A percentile compares a stretch with the other conserved stretches of the same genome.
These are phyloP conservation scores for Nemania sp. DNA, from an alignment of 2,329 filamentous ascomycete species.

Conservation along the genomic window DNA sequence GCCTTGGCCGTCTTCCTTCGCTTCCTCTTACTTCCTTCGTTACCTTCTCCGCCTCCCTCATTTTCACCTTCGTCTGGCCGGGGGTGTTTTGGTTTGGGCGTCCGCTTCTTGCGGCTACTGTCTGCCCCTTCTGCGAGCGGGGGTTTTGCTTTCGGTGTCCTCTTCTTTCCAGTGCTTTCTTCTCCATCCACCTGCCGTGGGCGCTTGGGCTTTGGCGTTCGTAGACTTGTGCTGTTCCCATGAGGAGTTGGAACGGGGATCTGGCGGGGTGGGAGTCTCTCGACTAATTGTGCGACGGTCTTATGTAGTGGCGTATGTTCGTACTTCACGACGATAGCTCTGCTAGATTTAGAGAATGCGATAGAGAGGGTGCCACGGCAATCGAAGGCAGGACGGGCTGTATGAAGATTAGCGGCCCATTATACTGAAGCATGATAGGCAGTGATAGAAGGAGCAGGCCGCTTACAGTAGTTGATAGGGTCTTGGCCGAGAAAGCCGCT, in stretches of 20 bases:
- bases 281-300: conserved; percentile 55
- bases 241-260: conserved; percentile 34
- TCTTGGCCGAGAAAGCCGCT: conserved; percentile 52
- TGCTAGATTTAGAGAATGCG: conserved; percentile 51
- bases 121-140: conserved; percentile 31
- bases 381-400: conserved; percentile 62
- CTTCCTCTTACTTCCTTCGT: conserved; percentile 34
- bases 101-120: conserved; percentile 29
- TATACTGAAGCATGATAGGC: neutral
- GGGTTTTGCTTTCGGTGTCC: conserved; percentile 37
- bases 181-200: conserved; percentile 37
- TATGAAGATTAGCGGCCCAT: conserved; percentile 20
- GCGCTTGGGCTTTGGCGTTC: conserved; percentile 37
- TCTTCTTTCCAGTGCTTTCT: conserved; percentile 23
- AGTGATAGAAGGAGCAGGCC: neutral
- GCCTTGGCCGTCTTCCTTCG: conserved; percentile 35
- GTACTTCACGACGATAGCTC: conserved; percentile 56
- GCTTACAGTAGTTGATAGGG: conserved; percentile 49
- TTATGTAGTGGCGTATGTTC: conserved; percentile 61
- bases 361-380: conserved; percentile 57
- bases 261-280: conserved; percentile 50
- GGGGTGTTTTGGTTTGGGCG: conserved; percentile 37
- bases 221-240: conserved; percentile 27
- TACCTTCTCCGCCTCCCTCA: conserved; percentile 36
- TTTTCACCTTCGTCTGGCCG: conserved; percentile 33